Conservation (phyloP, 768 basidiomycete genomes). For the Dacryopinax primogenitus region DNA sequence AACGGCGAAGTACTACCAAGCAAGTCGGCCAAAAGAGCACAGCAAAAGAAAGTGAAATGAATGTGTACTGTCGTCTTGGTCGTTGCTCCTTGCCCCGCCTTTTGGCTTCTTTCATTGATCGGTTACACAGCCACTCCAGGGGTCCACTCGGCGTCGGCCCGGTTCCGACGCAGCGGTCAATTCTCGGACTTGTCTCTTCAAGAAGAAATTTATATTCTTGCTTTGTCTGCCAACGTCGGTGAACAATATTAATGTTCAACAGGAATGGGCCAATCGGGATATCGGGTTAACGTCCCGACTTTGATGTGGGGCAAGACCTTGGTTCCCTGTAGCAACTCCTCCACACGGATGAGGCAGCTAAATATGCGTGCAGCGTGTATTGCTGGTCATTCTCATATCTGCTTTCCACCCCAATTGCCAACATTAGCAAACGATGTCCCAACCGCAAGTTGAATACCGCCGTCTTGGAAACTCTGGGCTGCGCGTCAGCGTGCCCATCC, state of each 20-base stretch:
- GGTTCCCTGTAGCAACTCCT: not conserved
- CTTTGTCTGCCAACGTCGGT: not conserved
- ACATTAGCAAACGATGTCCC: not conserved
- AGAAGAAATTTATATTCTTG: not conserved
- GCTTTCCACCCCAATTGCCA: not conserved
- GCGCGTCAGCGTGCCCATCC: slow-evolving; percentile 32
- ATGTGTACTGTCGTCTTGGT: no score
- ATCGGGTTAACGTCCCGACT: not conserved
- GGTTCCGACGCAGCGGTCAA: not conserved
- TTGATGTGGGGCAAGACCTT: not conserved
- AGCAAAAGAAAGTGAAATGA: no score
- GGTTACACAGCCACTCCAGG: no score
- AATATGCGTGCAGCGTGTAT: not conserved
- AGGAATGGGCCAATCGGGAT: not conserved
- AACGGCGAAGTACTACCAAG: no score
- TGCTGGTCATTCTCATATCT: not conserved
- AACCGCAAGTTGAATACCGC: not conserved
- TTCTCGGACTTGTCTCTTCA: not conserved
- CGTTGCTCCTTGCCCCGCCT: no score
- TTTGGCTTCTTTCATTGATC: no score
- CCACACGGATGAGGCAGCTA: not conserved
- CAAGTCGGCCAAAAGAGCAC: no score
- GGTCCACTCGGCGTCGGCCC: no score
- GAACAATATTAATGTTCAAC: not conserved
- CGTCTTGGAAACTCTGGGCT: slow-evolving; percentile 24